phyloP scores from a whole-genome alignment of 345 rosid species.

The Kernera saxatilis region DNA sequence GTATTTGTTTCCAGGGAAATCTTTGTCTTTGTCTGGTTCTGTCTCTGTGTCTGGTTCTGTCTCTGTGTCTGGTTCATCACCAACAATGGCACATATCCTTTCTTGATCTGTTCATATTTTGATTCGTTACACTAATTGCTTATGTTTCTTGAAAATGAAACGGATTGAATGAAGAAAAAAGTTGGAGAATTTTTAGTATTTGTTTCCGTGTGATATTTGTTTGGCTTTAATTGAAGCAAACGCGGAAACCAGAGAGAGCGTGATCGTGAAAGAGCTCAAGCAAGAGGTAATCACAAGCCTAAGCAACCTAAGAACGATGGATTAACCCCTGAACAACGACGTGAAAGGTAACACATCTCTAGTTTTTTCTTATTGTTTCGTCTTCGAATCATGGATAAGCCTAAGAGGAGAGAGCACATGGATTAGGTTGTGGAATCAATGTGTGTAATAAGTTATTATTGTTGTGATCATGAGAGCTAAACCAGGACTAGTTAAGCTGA shows the following conservation, averaged over 20 bases:
- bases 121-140: not conserved
- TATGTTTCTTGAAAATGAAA: not conserved
- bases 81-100: constrained; percentile 71
- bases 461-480: not conserved
- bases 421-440: not conserved
- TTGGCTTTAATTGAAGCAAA: constrained; percentile 39
- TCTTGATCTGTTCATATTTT: constrained; percentile 17
- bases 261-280: constrained; percentile 78
- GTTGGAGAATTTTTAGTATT: not conserved
- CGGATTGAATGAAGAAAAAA: not conserved
- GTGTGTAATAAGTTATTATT: too few species aligned
- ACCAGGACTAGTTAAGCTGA: not conserved
- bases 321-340: constrained; percentile 78
- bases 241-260: constrained; percentile 74
- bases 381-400: not conserved
- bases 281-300: constrained; percentile 36
- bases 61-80: constrained; percentile 4
- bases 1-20: constrained; percentile 19
- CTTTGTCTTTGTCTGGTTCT: constrained; percentile 1
- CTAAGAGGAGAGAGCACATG: not conserved
- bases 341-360: constrained; percentile 45
- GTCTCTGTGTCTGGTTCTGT: too few species aligned
- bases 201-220: constrained; percentile 7
- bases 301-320: constrained; percentile 48
- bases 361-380: not conserved